These are phyloP conservation scores for Ogataea polymorpha DNA, from an alignment of 805 yeast genomes.

Conservation along the genomic window DNA sequence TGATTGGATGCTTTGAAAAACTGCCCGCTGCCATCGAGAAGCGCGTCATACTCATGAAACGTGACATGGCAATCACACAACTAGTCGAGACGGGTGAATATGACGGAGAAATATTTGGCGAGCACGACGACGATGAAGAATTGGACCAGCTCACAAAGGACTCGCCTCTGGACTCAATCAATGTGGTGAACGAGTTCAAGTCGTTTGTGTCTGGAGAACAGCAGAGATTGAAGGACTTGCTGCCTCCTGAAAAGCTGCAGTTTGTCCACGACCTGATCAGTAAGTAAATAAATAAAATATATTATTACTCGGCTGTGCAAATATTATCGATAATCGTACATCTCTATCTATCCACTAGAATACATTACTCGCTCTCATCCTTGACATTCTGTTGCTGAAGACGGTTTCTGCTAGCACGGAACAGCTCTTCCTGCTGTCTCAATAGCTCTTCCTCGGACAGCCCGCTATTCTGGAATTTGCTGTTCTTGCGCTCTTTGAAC, in stretches of 20 bases:
- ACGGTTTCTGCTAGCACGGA: slow-evolving; percentile 47
- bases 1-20: slow-evolving; percentile 40
- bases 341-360: slow-evolving; percentile 7
- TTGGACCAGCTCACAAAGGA: slow-evolving; percentile 32
- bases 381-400: slow-evolving; percentile 29
- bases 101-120: slow-evolving; percentile 21
- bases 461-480: slow-evolving; percentile 91
- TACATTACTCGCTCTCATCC: slow-evolving; percentile 17
- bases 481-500: slow-evolving; percentile 85
- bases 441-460: slow-evolving; percentile 88
- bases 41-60: slow-evolving; percentile 42
- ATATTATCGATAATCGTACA: slow-evolving; percentile 1
- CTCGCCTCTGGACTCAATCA: slow-evolving; percentile 30
- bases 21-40: slow-evolving; percentile 50
- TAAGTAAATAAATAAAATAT: slow-evolving; percentile 10
- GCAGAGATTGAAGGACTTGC: slow-evolving; percentile 7
- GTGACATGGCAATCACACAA: slow-evolving; percentile 33
- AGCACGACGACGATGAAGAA: slow-evolving; percentile 25
- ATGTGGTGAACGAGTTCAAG: slow-evolving; percentile 33
- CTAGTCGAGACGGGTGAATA: slow-evolving; percentile 35
- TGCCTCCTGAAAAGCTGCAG: slow-evolving; percentile 22
- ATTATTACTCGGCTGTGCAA: neutral
- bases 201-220: slow-evolving; percentile 20
- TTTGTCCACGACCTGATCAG: slow-evolving; percentile 17
- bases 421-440: slow-evolving; percentile 88